Evolutionary conservation across 257 asterid species (phyloP), one percentile per base, ranked within the genome.

Genomic region (Dorcoceras hygrometricum): DNA sequence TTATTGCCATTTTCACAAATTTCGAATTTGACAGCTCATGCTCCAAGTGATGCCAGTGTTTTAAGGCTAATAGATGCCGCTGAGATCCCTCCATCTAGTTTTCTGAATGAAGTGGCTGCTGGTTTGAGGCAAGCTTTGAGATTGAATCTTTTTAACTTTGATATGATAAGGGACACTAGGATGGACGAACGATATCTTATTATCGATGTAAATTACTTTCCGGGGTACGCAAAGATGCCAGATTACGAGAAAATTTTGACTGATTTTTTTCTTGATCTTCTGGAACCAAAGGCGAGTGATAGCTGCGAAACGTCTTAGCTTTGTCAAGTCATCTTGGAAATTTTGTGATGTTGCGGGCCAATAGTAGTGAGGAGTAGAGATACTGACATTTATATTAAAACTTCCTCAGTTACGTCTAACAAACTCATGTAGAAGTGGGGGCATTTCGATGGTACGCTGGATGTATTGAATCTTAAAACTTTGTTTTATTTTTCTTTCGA

Each of bases 191-290:
- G 88, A 14, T 89, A 82, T 80, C 90, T 87, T 25, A 79, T 89
- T 14, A 87, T 91, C 24, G 98, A 91, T 78, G 89, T 91, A 28
- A 89, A 91, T 71, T 89, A 86, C 86, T 87, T 91, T 63, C 98
- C 98, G 0, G 96, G 96, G 19, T 91, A 82, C 65, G 93, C 88
- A 0, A 91, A 91, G 82, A 72, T 91, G 82, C 96, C 95, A 0
- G 23, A 62, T 9, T 89, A 83, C 55, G 96, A 89, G 78, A 71
- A 74, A 25, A 60, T 89, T 51, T 65, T 91, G 75, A 85, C 89
- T 12, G 86, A 84, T 59, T 91, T 91, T 69, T 80, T 91, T 69
- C 88, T 86, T n/a, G 95, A 81, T 67, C 59, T 81, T 67, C 70
- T 81, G 71, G 76, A 68, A 61, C 57, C 60, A 56, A 76, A 73